phyloP scores from a whole-genome alignment of 495 filamentous ascomycete genomes.

The Hyaloscypha variabilis region DNA sequence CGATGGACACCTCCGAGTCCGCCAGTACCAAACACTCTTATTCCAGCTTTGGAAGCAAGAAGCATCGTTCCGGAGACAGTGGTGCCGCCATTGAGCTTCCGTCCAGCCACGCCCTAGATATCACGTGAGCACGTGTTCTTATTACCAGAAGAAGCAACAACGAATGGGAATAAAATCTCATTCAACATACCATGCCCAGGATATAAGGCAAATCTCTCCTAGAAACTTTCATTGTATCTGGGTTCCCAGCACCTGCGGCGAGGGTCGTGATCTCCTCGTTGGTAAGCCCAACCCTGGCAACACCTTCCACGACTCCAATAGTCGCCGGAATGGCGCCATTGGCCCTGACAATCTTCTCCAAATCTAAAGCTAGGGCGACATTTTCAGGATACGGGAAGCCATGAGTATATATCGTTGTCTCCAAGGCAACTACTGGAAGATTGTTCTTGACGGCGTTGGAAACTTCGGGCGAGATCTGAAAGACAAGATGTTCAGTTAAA shows the following conservation, averaged over 20 bases:
- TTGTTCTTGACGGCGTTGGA: slow-evolving; percentile 69
- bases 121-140: neutral
- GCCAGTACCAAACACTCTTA: slow-evolving; percentile 89
- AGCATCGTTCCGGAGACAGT: slow-evolving; percentile 94
- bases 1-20: slow-evolving; percentile 90
- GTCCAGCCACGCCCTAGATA: slow-evolving; percentile 61
- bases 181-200: slow-evolving; percentile 67
- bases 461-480: slow-evolving; percentile 78
- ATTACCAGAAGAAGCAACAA: neutral
- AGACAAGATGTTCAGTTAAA: neutral
- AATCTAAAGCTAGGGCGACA: slow-evolving; percentile 63
- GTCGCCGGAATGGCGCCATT: slow-evolving; percentile 93
- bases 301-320: slow-evolving; percentile 79
- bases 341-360: slow-evolving; percentile 76
- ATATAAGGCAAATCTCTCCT: slow-evolving; percentile 83
- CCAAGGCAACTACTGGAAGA: slow-evolving; percentile 85
- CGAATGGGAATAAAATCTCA: neutral
- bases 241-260: slow-evolving; percentile 62
- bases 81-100: slow-evolving; percentile 80
- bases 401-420: slow-evolving; percentile 77
- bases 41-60: slow-evolving; percentile 83
- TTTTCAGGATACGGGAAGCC: slow-evolving; percentile 88
- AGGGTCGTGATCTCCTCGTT: slow-evolving; percentile 71
- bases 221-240: slow-evolving; percentile 76
- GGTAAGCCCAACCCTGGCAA: slow-evolving; percentile 77